Conservation (phyloP, 169 alveolate genomes). For the Eimeria zaria region DNA sequence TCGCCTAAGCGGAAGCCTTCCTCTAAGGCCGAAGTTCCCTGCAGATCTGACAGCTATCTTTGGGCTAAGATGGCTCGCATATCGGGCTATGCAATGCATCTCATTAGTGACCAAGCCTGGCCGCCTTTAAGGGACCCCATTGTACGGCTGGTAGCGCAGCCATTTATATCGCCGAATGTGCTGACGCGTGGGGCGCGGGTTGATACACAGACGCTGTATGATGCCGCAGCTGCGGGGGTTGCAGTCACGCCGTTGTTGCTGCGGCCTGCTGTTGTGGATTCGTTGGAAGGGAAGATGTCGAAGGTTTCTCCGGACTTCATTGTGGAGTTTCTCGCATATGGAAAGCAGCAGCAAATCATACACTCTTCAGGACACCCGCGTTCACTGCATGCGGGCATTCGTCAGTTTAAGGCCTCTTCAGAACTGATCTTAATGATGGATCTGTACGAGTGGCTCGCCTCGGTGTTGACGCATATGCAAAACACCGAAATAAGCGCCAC, state of each 20-base stretch:
- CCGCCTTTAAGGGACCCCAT: conserved; percentile 56
- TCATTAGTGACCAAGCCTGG: conserved; percentile 43
- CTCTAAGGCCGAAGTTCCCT: conserved; percentile 19
- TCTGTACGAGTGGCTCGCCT: conserved; percentile 82
- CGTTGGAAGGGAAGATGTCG: conserved; percentile 73
- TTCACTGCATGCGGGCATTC: neutral
- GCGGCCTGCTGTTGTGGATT: conserved; percentile 64
- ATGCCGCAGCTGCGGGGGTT: neutral
- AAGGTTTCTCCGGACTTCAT: conserved; percentile 77
- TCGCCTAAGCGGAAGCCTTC: conserved; percentile 35
- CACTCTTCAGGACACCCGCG: conserved; percentile 35
- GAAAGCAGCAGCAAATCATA: conserved; percentile 71
- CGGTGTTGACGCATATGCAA: conserved; percentile 73
- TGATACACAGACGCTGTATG: neutral
- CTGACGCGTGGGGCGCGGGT: conserved; percentile 4
- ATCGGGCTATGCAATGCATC: conserved; percentile 67
- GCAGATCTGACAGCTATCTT: conserved; percentile 69
- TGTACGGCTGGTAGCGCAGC: conserved; percentile 66
- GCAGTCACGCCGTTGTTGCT: conserved; percentile 18
- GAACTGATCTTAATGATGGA: conserved; percentile 73
- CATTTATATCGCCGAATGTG: conserved; percentile 19
- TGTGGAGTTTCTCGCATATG: conserved; percentile 49
- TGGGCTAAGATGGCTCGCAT: conserved; percentile 78
- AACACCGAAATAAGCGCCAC: neutral
- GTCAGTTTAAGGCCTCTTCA: conserved; percentile 25